Evolutionary conservation across 106 monocot genomes (phyloP), one percentile per base, ranked within the genome.

Genomic region (Allium fistulosum): DNA sequence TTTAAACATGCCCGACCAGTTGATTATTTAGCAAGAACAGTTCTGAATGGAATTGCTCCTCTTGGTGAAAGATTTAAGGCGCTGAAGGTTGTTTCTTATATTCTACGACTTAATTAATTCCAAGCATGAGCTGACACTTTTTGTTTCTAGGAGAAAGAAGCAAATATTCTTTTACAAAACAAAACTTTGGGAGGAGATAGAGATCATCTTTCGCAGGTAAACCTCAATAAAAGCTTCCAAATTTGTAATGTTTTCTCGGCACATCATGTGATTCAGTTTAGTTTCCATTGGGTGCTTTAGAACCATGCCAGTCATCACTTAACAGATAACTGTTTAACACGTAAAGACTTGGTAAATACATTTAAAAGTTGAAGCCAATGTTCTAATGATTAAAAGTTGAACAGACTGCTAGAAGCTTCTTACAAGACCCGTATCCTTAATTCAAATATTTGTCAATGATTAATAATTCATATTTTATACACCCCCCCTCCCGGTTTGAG

Each of bases 151-250:
- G 88, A 22, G 18, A 88, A 84, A 76, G 92, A 97, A 69, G 73
- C 84, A 2, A 79, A 84, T 67, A 66, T 84, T 28, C 79, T 96
- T 74, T 57, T 82, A 7, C 84, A 87, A 49, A 92, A 87, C 65
- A 82, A 80, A 70, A 64, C 26, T 63, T 57, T 71, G 12, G 57
- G 74, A 48, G 85, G 70, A 47, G 82, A 90, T 59, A 85, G 82
- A 72, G 85, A 97, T 27, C 81, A 91, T 53, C 56, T 92, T 18
- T 97, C 96, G 63, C 88, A 97, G 88, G 96, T 88, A 46, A 53
- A 51, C 13, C 13, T 50, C 27, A 49, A 53, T 52, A 49, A 12
- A 26, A 69, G 12, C 65, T 18, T 70, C 12, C 7, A 55, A 46
- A 8, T 67, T n/a, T 59, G 37, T 37, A 37, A 37, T 37, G 5